Evolutionary conservation across 169 alveolate genomes (phyloP).

Genomic region (Eimeria maxima): DNA sequence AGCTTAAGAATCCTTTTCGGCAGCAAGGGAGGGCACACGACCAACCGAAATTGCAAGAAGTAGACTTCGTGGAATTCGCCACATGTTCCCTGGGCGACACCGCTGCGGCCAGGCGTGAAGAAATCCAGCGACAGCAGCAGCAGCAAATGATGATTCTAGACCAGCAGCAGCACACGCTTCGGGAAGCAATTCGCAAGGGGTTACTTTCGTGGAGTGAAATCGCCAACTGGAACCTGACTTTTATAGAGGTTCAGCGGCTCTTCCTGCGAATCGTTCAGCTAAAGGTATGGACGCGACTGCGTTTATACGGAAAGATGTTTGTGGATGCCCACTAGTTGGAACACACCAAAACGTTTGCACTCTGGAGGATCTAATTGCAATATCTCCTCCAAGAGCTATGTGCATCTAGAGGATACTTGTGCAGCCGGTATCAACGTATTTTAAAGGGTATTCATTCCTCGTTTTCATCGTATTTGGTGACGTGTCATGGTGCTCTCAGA

Average conservation of each 20-base stretch:
- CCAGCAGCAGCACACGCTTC: not conserved
- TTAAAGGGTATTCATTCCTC: not conserved
- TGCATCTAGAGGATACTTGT: not conserved
- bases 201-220: slow-evolving; percentile 47
- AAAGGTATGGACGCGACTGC: not conserved
- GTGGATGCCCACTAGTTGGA: not conserved
- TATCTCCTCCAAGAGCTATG: not conserved
- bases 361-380: not conserved
- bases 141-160: slow-evolving; percentile 29
- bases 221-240: slow-evolving; percentile 51
- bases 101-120: not conserved
- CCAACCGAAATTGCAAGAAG: not conserved
- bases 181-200: slow-evolving; percentile 2
- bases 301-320: not conserved
- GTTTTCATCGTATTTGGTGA: not conserved
- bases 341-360: not conserved
- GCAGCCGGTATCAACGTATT: not conserved
- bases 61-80: not conserved
- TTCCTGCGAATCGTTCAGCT: slow-evolving; percentile 47
- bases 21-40: not conserved
- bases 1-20: not conserved
- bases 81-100: not conserved
- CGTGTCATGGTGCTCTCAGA: not conserved
- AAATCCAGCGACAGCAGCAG: slow-evolving; percentile 24
- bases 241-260: slow-evolving; percentile 64